A percentile compares a stretch with the other conserved stretches of the same genome.
Conservation (phyloP, 257 asterid genomes). For the Dorcoceras hygrometricum region DNA sequence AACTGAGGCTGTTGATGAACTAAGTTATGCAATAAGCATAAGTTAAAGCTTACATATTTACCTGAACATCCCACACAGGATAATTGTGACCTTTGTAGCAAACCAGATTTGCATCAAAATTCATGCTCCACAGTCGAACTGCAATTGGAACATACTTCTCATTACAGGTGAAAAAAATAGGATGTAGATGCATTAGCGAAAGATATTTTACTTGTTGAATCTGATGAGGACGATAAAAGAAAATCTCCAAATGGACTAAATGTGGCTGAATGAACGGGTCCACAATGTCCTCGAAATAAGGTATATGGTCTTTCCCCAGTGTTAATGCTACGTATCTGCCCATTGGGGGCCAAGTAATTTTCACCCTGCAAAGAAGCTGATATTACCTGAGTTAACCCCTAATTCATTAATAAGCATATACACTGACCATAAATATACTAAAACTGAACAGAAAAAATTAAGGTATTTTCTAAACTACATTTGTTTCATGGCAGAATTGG, state of each 20-base stretch:
- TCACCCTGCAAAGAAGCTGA: constrained; percentile 75
- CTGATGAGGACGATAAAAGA: constrained; percentile 91
- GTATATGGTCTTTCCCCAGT: constrained; percentile 66
- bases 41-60: constrained; percentile 21
- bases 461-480: background rate
- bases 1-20: background rate
- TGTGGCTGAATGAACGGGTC: constrained; percentile 87
- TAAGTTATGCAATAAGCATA: constrained; percentile 9
- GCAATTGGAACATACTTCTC: constrained; percentile 30
- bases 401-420: constrained; percentile 5
- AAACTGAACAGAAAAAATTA: background rate
- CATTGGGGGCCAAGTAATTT: constrained; percentile 48
- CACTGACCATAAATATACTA: background rate
- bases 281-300: constrained; percentile 85
- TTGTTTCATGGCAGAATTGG: background rate
- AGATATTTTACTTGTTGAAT: constrained; percentile 69
- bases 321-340: constrained; percentile 42
- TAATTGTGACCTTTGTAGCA: constrained; percentile 99
- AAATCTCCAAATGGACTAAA: constrained; percentile 92
- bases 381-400: constrained; percentile 33
- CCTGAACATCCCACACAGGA: constrained; percentile 99
- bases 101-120: constrained; percentile 85
- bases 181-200: constrained; percentile 13
- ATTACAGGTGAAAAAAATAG: constrained; percentile 7
- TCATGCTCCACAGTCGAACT: constrained; percentile 96